These are phyloP conservation scores for Candida germanica DNA, from an alignment of 805 yeast genomes.

Conservation along the genomic window DNA sequence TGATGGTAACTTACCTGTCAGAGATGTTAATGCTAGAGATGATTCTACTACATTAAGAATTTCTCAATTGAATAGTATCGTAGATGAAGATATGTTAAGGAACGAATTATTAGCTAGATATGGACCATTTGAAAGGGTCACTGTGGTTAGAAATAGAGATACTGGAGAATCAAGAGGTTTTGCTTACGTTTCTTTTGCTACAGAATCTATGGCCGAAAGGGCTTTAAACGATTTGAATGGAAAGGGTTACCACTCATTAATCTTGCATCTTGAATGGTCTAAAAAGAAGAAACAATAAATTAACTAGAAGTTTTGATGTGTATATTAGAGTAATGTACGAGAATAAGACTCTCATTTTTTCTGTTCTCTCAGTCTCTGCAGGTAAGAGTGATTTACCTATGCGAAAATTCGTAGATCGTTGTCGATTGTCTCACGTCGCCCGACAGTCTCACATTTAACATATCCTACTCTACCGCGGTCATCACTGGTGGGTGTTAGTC, in stretches of 20 bases:
- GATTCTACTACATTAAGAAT: constrained; percentile 86
- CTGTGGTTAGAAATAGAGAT: constrained; percentile 84
- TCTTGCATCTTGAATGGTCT: constrained; percentile 51
- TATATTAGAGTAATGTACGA: constrained; percentile 11
- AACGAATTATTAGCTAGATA: constrained; percentile 63
- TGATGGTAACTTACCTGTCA: constrained; percentile 36
- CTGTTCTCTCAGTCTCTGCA: no score
- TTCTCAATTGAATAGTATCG: constrained; percentile 83
- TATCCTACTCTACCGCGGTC: no score
- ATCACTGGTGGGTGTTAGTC: no score
- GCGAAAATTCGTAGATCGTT: no score
- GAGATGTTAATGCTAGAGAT: constrained; percentile 53
- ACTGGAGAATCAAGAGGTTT: constrained; percentile 92
- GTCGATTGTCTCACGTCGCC: no score
- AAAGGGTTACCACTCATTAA: constrained; percentile 87
- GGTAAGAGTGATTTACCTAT: no score
- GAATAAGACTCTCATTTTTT: no score
- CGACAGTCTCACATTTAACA: no score
- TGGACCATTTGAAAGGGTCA: constrained; percentile 71
- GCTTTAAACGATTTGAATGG: constrained; percentile 81
- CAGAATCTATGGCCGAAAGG: constrained; percentile 64
- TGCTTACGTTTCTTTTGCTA: constrained; percentile 84
- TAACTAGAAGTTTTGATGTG: no score
- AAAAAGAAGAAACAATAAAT: constrained; percentile 36
- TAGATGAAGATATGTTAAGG: constrained; percentile 78